Conservation (phyloP, 1,139 yeast genomes). For the Lodderomyces pseudojiufengensis region DNA sequence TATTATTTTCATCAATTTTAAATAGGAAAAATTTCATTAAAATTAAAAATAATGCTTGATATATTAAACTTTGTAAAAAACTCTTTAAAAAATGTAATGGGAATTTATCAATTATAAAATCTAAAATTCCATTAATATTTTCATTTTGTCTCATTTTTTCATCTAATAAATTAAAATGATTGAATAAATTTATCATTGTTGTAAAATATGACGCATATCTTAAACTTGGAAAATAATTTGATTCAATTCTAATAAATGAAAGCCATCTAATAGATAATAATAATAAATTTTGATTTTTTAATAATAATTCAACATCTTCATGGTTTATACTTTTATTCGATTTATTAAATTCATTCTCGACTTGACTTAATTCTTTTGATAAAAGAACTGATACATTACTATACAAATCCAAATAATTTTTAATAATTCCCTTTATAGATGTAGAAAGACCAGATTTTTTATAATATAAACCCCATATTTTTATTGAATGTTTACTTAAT, state of each 20-base stretch:
- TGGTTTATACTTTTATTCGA: too few species aligned
- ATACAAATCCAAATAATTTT: constrained; percentile 21
- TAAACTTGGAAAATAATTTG: constrained; percentile 31
- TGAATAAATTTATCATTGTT: constrained; percentile 23
- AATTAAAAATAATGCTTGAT: constrained; percentile 24
- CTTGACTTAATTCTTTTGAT: constrained; percentile 11
- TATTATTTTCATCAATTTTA: constrained; percentile 10
- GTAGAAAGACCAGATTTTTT: constrained; percentile 17
- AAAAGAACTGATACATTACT: constrained; percentile 15
- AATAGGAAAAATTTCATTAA: constrained; percentile 12
- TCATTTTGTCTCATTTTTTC: too few species aligned
- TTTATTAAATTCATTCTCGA: constrained; percentile 1
- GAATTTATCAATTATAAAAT: constrained; percentile 5
- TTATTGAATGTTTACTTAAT: constrained; percentile 15
- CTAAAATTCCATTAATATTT: constrained; percentile 2
- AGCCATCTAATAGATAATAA: constrained; percentile 28
- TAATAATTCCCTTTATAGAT: constrained; percentile 17
- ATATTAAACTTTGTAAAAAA: constrained; percentile 21
- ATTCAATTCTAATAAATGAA: constrained; percentile 28
- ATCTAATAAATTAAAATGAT: constrained; percentile 24
- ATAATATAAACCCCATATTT: constrained; percentile 27
- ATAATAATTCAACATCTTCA: constrained; percentile 17
- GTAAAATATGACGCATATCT: constrained; percentile 29
- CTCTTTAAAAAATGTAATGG: constrained; percentile 15
- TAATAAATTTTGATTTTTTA: constrained; percentile 20